Evolutionary conservation across 306 rosid genomes (phyloP), one percentile per base, ranked within the genome.

Genomic region (Glycine tomentella): DNA sequence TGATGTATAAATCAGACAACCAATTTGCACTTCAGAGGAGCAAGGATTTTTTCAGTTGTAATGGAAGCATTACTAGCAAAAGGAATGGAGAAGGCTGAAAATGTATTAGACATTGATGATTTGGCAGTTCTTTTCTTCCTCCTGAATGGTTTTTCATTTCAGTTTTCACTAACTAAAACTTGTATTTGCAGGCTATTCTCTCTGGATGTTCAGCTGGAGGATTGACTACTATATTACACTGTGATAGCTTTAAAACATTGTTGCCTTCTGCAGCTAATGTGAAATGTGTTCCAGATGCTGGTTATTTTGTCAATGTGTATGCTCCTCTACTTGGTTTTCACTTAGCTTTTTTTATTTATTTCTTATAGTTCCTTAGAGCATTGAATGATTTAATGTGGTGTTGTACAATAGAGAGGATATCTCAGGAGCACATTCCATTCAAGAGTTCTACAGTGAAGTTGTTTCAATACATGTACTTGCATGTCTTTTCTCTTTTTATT

Each of bases 181-280:
- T 77, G 74, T 53, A 8, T 49, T 53, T 58, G 17, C 85, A 94
- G 97, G 98, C 97, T 73, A 86, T 94, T 77, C 93, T 94, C 55
- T 89, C 97, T 8, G 98, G 98, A 46, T 90, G 97, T 79, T 94
- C 98, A 1, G 97, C 97, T 49, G 97, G 98, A 57, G 98, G 98
- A 85, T 91, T 94, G 86, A 6, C 96, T 9, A 69, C 97, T 42
- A 91, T 94, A 82, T 82, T 94, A 84, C 87, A 94, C 20, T 94
- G 98, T 76, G 98, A 94, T 84, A 55, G 55, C 49, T 92, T 94
- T 55, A 84, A 71, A 58, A n/a, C 88, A 72, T 72, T 89, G 8
- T 65, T 94, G n/a, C 93, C 97, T 9, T 0, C 44, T 0, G 83
- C 74, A 59, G 69, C 91, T 34, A 94, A 48, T 55, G 98, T 90